These are phyloP conservation scores for Microstegium vimineum DNA, from an alignment of 176 grass and related monocot species.

Conservation along the genomic window DNA sequence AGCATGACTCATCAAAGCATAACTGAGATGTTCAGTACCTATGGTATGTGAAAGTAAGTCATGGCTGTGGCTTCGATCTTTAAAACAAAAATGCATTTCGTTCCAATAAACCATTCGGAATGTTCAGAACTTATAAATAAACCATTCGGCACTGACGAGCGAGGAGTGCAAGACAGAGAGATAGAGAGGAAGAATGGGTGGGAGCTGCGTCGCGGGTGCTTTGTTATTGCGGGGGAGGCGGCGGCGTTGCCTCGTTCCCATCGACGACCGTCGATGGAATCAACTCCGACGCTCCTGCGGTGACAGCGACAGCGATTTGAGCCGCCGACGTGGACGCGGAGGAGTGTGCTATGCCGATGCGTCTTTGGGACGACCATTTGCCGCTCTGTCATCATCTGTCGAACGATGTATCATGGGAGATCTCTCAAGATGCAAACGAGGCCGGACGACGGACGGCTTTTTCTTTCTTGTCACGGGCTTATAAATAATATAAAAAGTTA, in stretches of 20 bases:
- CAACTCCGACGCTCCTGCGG: not conserved
- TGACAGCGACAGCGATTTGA: not conserved
- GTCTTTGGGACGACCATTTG: conserved; percentile 5
- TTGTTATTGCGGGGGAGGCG: conserved; percentile 27
- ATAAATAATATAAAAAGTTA: too few relatives aligned
- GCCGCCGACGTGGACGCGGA: not conserved
- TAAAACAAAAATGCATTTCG: too few relatives aligned
- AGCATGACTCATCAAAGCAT: not conserved
- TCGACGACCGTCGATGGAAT: conserved; percentile 26
- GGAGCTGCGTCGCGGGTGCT: not conserved
- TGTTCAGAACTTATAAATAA: not conserved
- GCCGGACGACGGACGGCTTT: too few relatives aligned
- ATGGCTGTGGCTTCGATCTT: too few relatives aligned
- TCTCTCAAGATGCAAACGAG: not conserved
- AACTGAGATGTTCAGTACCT: not conserved
- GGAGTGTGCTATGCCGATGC: not conserved
- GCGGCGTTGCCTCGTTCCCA: conserved; percentile 15
- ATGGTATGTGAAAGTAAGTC: too few relatives aligned
- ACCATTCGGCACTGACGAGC: too few relatives aligned
- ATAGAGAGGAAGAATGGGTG: not conserved
- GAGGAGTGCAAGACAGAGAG: not conserved
- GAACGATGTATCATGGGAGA: not conserved
- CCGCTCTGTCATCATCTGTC: not conserved
- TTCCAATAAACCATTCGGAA: not conserved
- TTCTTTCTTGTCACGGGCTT: not conserved